These are phyloP conservation scores for Diplodia intermedia DNA, from an alignment of 2,329 filamentous ascomycete species.

Conservation along the genomic window DNA sequence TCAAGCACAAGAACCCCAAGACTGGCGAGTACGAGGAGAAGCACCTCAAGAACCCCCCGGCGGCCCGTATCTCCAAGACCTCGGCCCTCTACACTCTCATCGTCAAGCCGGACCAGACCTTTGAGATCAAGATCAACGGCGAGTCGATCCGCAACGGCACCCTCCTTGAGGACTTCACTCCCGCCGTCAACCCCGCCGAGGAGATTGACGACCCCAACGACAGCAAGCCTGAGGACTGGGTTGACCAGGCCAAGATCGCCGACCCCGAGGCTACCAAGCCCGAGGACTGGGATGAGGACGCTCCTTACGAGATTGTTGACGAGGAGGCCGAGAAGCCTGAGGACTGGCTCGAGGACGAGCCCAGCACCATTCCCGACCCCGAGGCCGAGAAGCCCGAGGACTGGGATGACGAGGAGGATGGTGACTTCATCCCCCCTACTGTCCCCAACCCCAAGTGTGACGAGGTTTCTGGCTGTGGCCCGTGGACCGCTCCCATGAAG, in stretches of 20 bases:
- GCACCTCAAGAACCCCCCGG: slow-evolving; percentile 84
- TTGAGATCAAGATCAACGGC: slow-evolving; percentile 89
- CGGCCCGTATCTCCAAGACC: slow-evolving; percentile 88
- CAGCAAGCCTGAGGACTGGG: slow-evolving; percentile 93
- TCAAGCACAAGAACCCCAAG: slow-evolving; percentile 99
- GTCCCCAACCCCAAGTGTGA: slow-evolving; percentile 96
- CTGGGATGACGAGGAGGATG: slow-evolving; percentile 99
- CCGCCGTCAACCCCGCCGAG: slow-evolving; percentile 89
- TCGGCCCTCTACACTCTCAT: slow-evolving; percentile 96
- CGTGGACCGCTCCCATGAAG: slow-evolving; percentile 90
- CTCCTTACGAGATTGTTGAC: slow-evolving; percentile 93
- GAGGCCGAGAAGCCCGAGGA: slow-evolving; percentile 98
- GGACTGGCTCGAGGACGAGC: slow-evolving; percentile 95
- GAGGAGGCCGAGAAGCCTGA: slow-evolving; percentile 89
- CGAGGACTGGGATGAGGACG: slow-evolving; percentile 98
- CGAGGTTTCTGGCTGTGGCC: slow-evolving; percentile 90
- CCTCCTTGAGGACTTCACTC: slow-evolving; percentile 91
- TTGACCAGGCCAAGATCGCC: slow-evolving; percentile 87
- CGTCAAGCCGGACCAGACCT: slow-evolving; percentile 95
- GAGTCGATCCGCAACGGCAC: slow-evolving; percentile 86
- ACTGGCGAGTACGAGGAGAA: slow-evolving; percentile 99
- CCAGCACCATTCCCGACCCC: slow-evolving; percentile 82
- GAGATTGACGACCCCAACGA: slow-evolving; percentile 97
- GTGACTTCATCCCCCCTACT: slow-evolving; percentile 91
- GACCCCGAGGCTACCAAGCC: slow-evolving; percentile 96